Conservation (phyloP, 176 grass and related monocot genomes). For the Thinopyrum elongatum region DNA sequence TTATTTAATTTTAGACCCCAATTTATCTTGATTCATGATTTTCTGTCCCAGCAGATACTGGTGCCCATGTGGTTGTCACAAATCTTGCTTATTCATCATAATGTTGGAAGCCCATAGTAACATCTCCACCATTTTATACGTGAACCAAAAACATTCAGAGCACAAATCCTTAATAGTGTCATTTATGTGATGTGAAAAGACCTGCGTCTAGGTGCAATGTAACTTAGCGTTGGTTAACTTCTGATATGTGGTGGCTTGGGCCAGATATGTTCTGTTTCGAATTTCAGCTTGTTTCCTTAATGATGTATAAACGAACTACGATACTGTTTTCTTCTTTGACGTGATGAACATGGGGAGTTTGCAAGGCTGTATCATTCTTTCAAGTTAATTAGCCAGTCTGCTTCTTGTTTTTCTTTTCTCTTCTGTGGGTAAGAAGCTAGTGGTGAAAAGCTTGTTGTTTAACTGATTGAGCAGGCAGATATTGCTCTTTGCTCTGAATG, state of each 20-base stretch:
- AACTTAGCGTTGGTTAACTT: background rate
- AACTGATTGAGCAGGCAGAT: slow-evolving; percentile 69
- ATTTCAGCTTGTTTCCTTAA: background rate
- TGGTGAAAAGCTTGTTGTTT: slow-evolving; percentile 19
- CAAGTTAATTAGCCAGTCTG: slow-evolving; percentile 1
- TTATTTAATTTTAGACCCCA: background rate
- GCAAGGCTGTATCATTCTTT: background rate
- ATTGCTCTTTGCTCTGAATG: slow-evolving; percentile 69
- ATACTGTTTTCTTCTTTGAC: background rate
- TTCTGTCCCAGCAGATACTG: background rate
- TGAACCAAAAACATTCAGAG: background rate
- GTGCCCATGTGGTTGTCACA: background rate
- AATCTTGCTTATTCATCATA: background rate
- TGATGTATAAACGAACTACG: background rate
- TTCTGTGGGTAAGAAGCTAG: background rate
- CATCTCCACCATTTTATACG: background rate
- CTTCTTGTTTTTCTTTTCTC: slow-evolving; percentile 8
- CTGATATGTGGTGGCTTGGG: background rate
- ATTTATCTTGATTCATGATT: background rate
- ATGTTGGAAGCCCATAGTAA: background rate
- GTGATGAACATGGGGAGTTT: background rate
- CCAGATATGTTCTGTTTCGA: background rate
- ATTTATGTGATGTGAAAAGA: background rate
- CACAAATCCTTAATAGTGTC: background rate
- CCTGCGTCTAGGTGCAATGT: background rate